phyloP scores from a whole-genome alignment of 1,139 yeast species.

The Lodderomyces jiufengensis region DNA sequence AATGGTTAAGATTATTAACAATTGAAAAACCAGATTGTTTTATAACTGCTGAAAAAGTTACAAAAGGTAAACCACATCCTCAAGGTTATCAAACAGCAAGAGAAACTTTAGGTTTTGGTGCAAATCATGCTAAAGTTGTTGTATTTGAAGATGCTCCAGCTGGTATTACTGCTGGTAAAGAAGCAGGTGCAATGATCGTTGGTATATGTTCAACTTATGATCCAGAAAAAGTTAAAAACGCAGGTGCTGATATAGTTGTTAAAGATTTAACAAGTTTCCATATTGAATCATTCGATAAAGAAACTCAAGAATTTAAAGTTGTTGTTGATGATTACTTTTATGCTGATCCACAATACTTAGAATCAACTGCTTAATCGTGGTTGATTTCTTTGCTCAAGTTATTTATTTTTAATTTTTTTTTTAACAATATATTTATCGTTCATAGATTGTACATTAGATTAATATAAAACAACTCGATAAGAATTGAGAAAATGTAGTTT shows the following conservation, averaged over 20 bases:
- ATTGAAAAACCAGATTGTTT: constrained; percentile 65
- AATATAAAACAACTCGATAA: background rate
- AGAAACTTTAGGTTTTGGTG: constrained; percentile 52
- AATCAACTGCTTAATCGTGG: constrained; percentile 14
- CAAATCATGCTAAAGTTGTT: constrained; percentile 47
- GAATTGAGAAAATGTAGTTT: too few species aligned
- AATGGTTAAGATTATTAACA: constrained; percentile 70
- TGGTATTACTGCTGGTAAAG: constrained; percentile 81
- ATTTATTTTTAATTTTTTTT: background rate
- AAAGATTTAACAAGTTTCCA: constrained; percentile 57
- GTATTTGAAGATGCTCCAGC: constrained; percentile 91
- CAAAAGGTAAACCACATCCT: constrained; percentile 80
- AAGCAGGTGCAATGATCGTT: constrained; percentile 77
- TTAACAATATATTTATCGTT: background rate
- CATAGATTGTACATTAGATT: constrained; percentile 4
- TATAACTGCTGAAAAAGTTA: constrained; percentile 76
- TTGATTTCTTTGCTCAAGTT: background rate
- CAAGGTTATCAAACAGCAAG: constrained; percentile 73
- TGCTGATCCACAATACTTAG: constrained; percentile 44
- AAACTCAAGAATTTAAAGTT: constrained; percentile 47
- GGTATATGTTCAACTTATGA: constrained; percentile 82
- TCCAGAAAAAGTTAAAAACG: constrained; percentile 61
- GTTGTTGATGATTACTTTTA: constrained; percentile 42
- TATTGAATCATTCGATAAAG: constrained; percentile 41
- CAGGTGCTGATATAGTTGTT: constrained; percentile 81